Evolutionary conservation across 177 flowering plant species (phyloP), one percentile per base, ranked within the genome.

Genomic region (Telopea speciosissima): DNA sequence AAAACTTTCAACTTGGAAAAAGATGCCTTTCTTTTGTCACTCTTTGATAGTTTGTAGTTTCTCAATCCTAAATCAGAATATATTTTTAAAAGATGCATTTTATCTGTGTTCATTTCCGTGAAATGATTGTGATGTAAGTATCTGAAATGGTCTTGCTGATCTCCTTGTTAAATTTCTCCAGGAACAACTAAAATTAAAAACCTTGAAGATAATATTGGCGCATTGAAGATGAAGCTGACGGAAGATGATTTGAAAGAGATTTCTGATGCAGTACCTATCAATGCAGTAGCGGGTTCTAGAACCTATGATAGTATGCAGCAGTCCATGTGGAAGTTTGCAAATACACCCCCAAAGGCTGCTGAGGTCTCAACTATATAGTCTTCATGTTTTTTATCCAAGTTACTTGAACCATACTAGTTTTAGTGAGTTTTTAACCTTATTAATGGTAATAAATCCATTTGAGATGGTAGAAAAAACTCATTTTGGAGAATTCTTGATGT

Each of bases 161-260:
- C 58, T 19, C n/a, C 58, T 49, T 52, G n/a, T 31, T 17, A 22
- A 36, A 36, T 22, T 59, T 72, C 59, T 68, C 12, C 40, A 86
- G 89, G 89, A 17, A 88, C 89, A 56, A 88, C 89, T 10, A 83
- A 86, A 75, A 66, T 80, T 0, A 81, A 83, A 64, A 84, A 85
- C 72, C 80, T 85, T 5, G 82, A 79, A 17, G 67, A 76, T 1
- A 87, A 87, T 52, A 73, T 84, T n/a, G 81, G 84, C 16, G 78
- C 89, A 17, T 60, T 83, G 70, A 74, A 25, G 21, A 75, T 86
- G 68, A 83, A 83, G 64, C 86, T 86, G 5, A 79, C 77, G 1
- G 70, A 73, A 16, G 83, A 78, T 26, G 87, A 86, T 40, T 14
- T 83, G 64, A 73, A 86, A 69, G 88, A 86, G 62, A 73, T 86